Evolutionary conservation across 768 basidiomycete species (phyloP).

Genomic region (Mycena polygramma): DNA sequence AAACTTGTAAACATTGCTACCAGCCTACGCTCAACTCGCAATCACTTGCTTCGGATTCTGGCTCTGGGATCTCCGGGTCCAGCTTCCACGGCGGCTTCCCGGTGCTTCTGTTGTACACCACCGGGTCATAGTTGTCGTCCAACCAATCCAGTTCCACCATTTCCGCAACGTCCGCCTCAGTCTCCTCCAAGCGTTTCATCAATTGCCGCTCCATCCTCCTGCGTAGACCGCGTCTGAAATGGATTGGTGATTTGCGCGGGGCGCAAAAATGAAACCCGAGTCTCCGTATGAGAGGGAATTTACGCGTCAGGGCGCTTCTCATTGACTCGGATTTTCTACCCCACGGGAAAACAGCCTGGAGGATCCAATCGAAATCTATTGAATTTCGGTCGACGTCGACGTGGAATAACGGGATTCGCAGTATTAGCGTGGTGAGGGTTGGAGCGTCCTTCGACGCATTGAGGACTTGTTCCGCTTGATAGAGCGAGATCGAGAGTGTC

Average conservation of each 20-base stretch:
- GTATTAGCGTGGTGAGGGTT: constrained; percentile 5
- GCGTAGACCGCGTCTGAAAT: constrained; percentile 25
- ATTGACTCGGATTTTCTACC: not conserved
- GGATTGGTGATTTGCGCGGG: not conserved
- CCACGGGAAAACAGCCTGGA: constrained; percentile 2
- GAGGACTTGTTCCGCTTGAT: not conserved
- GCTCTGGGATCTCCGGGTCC: not conserved
- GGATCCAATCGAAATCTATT: not conserved
- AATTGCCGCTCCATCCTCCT: constrained; percentile 21
- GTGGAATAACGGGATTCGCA: not conserved
- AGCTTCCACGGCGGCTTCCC: constrained; percentile 24
- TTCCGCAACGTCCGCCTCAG: constrained; percentile 6
- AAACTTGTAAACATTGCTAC: no score
- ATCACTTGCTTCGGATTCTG: constrained; percentile 22
- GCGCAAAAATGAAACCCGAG: constrained; percentile 15
- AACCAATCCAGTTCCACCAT: constrained; percentile 8
- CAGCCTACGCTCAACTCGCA: not conserved
- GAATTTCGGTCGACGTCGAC: not conserved
- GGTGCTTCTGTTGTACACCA: constrained; percentile 8
- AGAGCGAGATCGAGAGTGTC: constrained; percentile 1
- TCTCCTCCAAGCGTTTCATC: not conserved
- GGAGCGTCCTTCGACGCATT: not conserved
- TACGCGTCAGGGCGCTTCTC: not conserved
- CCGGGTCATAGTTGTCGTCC: constrained; percentile 1
- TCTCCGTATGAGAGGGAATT: constrained; percentile 8